Conservation (phyloP, 2,329 filamentous ascomycete species). For the Aspergillus pseudonomiae region DNA sequence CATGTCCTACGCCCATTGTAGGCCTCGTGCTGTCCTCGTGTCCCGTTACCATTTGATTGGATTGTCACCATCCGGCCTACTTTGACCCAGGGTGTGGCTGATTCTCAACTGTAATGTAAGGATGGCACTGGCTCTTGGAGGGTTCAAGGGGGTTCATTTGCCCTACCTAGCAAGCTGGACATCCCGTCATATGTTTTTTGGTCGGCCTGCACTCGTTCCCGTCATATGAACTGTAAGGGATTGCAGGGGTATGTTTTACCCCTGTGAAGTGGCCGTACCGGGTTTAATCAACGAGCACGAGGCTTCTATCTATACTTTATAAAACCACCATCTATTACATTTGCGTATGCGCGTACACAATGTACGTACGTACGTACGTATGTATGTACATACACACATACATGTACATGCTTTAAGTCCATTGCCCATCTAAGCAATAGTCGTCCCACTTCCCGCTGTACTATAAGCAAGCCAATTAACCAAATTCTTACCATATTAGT, state of each 20-base stretch:
- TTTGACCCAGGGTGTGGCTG: not conserved
- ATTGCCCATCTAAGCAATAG: not conserved
- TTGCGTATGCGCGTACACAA: not conserved
- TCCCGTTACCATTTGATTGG: not conserved
- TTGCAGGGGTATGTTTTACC: not conserved
- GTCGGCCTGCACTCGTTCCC: too few species aligned
- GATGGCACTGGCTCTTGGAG: not conserved
- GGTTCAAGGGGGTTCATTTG: not conserved
- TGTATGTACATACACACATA: not conserved
- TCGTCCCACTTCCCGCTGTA: not conserved
- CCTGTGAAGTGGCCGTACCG: not conserved
- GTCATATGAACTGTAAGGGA: not conserved
- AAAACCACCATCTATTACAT: not conserved
- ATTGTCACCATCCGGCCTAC: not conserved
- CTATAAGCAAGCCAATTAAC: not conserved
- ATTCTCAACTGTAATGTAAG: not conserved
- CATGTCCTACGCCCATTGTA: not conserved
- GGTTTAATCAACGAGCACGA: not conserved
- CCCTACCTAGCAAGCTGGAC: not conserved
- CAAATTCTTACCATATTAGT: not conserved
- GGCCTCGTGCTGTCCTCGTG: not conserved
- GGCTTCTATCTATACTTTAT: not conserved
- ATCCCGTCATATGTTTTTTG: not conserved
- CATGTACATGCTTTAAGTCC: not conserved
- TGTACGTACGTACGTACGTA: not conserved